Percentiles rank a stretch among this genome's conserved stretches.
phyloP scores from a whole-genome alignment of 805 yeast species.

The Monosporozyma aerobia region DNA sequence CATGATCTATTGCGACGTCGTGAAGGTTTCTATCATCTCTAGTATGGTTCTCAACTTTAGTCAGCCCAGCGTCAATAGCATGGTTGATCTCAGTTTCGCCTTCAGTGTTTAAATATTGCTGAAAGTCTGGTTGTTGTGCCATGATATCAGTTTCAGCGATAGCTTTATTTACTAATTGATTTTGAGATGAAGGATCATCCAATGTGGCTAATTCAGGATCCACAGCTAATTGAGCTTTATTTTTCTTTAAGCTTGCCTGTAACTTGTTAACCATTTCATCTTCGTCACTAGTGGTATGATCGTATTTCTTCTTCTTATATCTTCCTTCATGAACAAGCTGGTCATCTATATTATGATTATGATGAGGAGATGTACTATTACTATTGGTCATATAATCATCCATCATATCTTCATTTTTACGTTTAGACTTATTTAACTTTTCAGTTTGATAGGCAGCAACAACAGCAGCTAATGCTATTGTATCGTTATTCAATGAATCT shows the following conservation, averaged over 20 bases:
- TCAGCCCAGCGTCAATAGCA: background rate
- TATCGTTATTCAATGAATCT: constrained; percentile 1
- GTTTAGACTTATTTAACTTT: constrained; percentile 9
- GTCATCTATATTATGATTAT: background rate
- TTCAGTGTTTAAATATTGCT: constrained; percentile 28
- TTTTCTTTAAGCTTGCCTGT: background rate
- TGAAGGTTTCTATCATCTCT: constrained; percentile 8
- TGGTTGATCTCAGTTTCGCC: constrained; percentile 11
- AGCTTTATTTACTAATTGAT: constrained; percentile 60
- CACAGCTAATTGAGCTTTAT: constrained; percentile 32
- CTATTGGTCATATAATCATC: constrained; percentile 2
- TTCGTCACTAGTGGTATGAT: constrained; percentile 3
- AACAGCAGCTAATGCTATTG: constrained; percentile 28
- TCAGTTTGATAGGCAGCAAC: constrained; percentile 27
- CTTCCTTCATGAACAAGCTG: background rate
- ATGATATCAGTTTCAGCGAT: constrained; percentile 59
- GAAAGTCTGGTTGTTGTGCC: constrained; percentile 37
- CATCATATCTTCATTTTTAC: constrained; percentile 7
- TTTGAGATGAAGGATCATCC: constrained; percentile 40
- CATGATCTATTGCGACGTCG: background rate
- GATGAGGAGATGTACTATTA: background rate
- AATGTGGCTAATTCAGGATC: constrained; percentile 51
- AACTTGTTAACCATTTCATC: constrained; percentile 5
- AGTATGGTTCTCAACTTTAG: background rate
- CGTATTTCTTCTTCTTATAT: constrained; percentile 10